A percentile compares a stretch with the other conserved stretches of the same genome.
phyloP scores from a whole-genome alignment of 2,329 filamentous ascomycete species.

The Emydomyces testavorans region DNA sequence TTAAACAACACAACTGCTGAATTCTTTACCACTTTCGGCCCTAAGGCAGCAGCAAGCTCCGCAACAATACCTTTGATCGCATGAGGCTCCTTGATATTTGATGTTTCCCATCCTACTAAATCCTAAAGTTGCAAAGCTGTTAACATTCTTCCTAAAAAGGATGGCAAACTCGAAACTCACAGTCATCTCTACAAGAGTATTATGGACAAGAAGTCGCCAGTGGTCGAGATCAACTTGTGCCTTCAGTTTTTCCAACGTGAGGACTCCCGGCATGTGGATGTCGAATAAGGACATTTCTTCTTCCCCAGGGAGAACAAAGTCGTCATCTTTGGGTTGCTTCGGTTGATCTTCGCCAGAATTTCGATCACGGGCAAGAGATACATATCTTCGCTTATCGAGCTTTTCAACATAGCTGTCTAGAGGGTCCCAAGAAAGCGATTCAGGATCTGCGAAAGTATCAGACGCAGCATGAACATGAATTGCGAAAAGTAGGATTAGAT shows the following conservation, averaged over 20 bases:
- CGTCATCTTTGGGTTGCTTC: slow-evolving; percentile 14
- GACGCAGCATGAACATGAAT: neutral
- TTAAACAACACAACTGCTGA: slow-evolving; percentile 32
- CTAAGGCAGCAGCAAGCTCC: slow-evolving; percentile 37
- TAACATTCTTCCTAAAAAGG: neutral
- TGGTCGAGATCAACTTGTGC: slow-evolving; percentile 33
- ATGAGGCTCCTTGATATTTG: slow-evolving; percentile 32
- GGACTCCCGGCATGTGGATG: slow-evolving; percentile 36
- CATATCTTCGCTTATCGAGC: slow-evolving; percentile 35
- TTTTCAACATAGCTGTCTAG: slow-evolving; percentile 34
- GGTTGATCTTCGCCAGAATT: slow-evolving; percentile 2
- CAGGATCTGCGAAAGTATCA: slow-evolving; percentile 35
- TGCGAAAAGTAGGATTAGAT: neutral
- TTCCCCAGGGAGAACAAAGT: slow-evolving; percentile 25
- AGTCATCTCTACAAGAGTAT: slow-evolving; percentile 34
- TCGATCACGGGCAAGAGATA: slow-evolving; percentile 34
- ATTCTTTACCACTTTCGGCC: slow-evolving; percentile 33
- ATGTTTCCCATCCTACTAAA: slow-evolving; percentile 37
- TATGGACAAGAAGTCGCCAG: slow-evolving; percentile 35
- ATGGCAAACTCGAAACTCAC: slow-evolving; percentile 22
- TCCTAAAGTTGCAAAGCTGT: slow-evolving; percentile 25
- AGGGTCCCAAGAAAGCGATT: slow-evolving; percentile 36
- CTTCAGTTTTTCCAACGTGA: slow-evolving; percentile 34
- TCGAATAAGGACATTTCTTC: slow-evolving; percentile 37
- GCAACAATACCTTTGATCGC: slow-evolving; percentile 39